Evolutionary conservation across 2,329 filamentous ascomycete species (phyloP).

Genomic region (Zopfia rhizophila): DNA sequence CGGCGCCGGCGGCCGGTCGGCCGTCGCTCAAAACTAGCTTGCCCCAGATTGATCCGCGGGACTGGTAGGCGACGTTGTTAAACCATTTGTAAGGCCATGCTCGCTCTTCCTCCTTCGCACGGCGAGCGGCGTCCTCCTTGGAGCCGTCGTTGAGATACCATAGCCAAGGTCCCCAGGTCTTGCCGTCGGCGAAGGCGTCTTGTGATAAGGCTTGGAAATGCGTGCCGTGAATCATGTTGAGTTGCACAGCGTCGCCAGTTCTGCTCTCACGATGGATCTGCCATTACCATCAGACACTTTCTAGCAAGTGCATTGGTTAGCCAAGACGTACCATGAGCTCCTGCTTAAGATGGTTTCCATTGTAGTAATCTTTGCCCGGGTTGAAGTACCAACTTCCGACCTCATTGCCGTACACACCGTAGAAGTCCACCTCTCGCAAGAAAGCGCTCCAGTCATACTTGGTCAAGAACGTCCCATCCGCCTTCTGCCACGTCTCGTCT

Average conservation of each 20-base stretch:
- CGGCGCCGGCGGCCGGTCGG: conserved; percentile 59
- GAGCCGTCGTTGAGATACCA: conserved; percentile 61
- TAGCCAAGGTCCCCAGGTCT: conserved; percentile 52
- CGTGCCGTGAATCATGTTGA: conserved; percentile 67
- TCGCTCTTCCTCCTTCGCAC: conserved; percentile 54
- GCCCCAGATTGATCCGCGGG: conserved; percentile 60
- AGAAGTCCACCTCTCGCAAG: conserved; percentile 55
- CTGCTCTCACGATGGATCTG: conserved; percentile 60
- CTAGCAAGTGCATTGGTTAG: neutral
- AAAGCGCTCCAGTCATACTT: conserved; percentile 63
- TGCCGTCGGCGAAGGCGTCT: conserved; percentile 48
- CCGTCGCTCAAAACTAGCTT: conserved; percentile 59
- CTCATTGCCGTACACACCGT: conserved; percentile 62
- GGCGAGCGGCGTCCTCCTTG: conserved; percentile 53
- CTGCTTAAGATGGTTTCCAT: conserved; percentile 64
- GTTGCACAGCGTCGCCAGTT: conserved; percentile 63
- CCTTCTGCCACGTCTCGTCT: conserved; percentile 64
- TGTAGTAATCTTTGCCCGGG: conserved; percentile 63
- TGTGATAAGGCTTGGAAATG: conserved; percentile 46
- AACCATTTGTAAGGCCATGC: conserved; percentile 64
- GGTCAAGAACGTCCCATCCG: conserved; percentile 61
- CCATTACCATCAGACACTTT: neutral
- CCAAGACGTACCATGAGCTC: conserved; percentile 56
- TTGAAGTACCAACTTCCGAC: conserved; percentile 64
- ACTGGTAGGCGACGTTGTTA: conserved; percentile 58